A percentile compares a stretch with the other conserved stretches of the same genome.
Evolutionary conservation across 768 basidiomycete species (phyloP).

Genomic region (Glaciozyma martinii): DNA sequence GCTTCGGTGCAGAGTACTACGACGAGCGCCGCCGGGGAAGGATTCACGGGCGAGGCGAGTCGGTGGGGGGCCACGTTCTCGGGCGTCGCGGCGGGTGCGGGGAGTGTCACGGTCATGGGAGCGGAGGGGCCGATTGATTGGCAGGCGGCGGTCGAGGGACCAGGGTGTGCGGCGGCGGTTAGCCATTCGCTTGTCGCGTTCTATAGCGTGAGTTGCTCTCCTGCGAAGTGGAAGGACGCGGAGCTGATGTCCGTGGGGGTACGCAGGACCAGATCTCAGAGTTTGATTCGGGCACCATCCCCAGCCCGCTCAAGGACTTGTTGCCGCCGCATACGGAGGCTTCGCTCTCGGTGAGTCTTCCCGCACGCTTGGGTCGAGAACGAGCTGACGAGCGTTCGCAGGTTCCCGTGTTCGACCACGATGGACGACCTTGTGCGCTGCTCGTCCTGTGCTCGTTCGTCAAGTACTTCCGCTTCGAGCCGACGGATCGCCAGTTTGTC

Average conservation of each 20-base stretch:
- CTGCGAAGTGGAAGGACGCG: not conserved
- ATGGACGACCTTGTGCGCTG: conserved; percentile 24
- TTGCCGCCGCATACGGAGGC: conserved; percentile 13
- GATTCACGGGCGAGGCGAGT: not conserved
- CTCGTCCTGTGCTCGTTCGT: conserved; percentile 22
- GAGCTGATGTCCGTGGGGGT: not conserved
- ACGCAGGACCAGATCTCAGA: not conserved
- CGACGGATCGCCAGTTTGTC: conserved; percentile 24
- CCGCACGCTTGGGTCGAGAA: not conserved
- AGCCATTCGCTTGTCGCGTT: not conserved
- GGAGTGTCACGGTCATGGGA: not conserved
- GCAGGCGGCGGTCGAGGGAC: not conserved
- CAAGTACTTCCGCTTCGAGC: conserved; percentile 14
- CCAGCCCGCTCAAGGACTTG: not conserved
- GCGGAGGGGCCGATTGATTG: not conserved
- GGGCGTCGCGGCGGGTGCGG: not conserved
- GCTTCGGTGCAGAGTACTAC: not conserved
- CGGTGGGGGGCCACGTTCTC: not conserved
- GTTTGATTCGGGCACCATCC: not conserved
- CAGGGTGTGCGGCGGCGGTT: not conserved
- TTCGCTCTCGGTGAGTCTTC: conserved; percentile 16
- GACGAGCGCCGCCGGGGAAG: not conserved
- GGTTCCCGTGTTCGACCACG: conserved; percentile 11
- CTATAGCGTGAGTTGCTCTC: not conserved
- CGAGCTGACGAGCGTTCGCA: not conserved